phyloP scores from a whole-genome alignment of 2,329 filamentous ascomycete genomes.

The Mollisia scopiformis region DNA sequence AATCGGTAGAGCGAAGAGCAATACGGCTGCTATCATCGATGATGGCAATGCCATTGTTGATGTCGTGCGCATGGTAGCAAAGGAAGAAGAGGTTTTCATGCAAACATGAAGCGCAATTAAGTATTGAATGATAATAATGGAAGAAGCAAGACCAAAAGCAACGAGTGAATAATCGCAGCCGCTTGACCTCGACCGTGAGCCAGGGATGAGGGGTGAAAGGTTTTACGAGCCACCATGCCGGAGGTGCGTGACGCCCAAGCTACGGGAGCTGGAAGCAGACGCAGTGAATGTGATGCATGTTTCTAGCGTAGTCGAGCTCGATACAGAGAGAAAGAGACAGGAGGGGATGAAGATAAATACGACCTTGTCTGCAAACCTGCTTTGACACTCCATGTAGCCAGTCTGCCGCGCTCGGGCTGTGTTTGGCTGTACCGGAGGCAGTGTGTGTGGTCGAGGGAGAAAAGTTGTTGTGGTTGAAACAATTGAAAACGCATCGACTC shows the following conservation, averaged over 20 bases:
- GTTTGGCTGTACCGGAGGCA: not conserved
- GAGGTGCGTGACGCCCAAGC: not conserved
- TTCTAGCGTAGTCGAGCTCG: not conserved
- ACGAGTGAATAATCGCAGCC: not conserved
- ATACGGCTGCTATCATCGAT: slow-evolving; percentile 12
- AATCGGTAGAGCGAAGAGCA: slow-evolving; percentile 22
- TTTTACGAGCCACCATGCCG: not conserved
- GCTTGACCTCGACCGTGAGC: not conserved
- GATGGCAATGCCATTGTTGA: slow-evolving; percentile 23
- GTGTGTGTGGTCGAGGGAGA: not conserved
- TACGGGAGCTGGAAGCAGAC: not conserved
- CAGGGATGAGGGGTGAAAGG: not conserved
- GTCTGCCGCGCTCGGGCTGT: not conserved
- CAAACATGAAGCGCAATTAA: not conserved
- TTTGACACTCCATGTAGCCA: no score
- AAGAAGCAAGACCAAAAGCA: slow-evolving; percentile 1
- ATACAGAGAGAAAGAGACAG: not conserved
- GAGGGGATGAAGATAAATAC: not conserved
- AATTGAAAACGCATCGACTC: not conserved
- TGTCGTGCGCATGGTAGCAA: not conserved
- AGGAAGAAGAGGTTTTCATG: not conserved
- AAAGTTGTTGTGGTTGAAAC: not conserved
- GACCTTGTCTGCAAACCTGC: not conserved
- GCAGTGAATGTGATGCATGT: not conserved
- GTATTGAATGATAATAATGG: not conserved